phyloP scores from a whole-genome alignment of 2,329 filamentous ascomycete genomes.

The Ophiostoma quercus region DNA sequence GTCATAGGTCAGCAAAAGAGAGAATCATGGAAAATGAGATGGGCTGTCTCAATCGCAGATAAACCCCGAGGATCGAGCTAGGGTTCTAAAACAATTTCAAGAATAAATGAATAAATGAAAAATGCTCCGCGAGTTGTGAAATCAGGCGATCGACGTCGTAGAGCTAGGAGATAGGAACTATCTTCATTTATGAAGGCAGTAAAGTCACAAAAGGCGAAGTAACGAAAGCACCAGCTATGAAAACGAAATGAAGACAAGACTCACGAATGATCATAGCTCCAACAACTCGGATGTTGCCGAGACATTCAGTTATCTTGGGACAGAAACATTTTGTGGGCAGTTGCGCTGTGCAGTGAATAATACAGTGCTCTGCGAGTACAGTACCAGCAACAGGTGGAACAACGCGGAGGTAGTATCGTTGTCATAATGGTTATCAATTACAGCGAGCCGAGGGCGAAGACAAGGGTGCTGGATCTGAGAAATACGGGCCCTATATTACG shows the following conservation, averaged over 20 bases:
- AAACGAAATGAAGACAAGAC: not conserved
- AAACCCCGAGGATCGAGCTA: not conserved
- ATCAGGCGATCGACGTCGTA: not conserved
- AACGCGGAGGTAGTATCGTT: not conserved
- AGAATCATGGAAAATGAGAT: not conserved
- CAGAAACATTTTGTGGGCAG: slow-evolving; percentile 5
- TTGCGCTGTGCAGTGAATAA: not conserved
- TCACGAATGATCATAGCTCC: not conserved
- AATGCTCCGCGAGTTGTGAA: not conserved
- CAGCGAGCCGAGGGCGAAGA: not conserved
- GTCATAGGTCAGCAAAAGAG: no score
- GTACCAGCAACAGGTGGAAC: not conserved
- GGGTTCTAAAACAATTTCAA: not conserved
- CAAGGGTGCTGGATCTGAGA: not conserved
- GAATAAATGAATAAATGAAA: not conserved
- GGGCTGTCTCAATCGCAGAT: not conserved
- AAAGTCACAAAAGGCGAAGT: not conserved
- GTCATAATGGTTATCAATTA: slow-evolving; percentile 3
- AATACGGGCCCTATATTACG: not conserved
- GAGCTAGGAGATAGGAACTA: not conserved
- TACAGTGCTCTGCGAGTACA: not conserved
- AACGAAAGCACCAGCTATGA: not conserved
- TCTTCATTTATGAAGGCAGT: not conserved
- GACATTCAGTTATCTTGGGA: not conserved
- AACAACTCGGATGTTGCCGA: slow-evolving; percentile 8